These are phyloP conservation scores for Neonectria coccinea DNA, from an alignment of 2,329 filamentous ascomycete species.

Conservation along the genomic window DNA sequence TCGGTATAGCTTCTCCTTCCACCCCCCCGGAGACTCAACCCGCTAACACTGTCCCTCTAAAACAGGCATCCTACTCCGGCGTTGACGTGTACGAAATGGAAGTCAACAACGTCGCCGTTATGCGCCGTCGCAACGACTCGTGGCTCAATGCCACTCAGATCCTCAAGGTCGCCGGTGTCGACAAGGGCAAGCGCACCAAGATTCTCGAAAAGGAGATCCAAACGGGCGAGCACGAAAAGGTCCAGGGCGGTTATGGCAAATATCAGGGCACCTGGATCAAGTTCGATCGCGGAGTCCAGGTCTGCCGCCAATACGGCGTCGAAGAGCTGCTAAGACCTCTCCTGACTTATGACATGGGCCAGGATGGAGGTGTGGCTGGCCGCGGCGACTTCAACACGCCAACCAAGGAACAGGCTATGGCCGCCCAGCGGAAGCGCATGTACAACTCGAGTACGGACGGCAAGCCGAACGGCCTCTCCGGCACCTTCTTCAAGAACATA, in stretches of 20 bases:
- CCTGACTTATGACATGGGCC: conserved; percentile 83
- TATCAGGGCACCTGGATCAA: conserved; percentile 99
- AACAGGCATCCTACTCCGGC: conserved; percentile 87
- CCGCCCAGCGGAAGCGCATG: conserved; percentile 90
- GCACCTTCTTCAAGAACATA: conserved; percentile 97
- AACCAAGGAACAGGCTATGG: conserved; percentile 99
- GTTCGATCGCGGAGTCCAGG: conserved; percentile 90
- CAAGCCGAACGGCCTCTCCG: conserved; percentile 74
- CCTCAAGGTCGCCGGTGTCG: conserved; percentile 94
- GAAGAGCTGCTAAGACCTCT: conserved; percentile 81
- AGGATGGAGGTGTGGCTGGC: conserved; percentile 78
- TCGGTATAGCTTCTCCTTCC: conserved; percentile 59
- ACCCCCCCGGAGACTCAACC: conserved; percentile 13
- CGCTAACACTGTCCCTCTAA: conserved; percentile 30
- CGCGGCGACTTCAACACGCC: conserved; percentile 88
- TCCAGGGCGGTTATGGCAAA: conserved; percentile 97
- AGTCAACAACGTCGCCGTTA: conserved; percentile 90
- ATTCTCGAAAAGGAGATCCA: conserved; percentile 98
- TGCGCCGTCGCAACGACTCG: conserved; percentile 93
- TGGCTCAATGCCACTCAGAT: conserved; percentile 99
- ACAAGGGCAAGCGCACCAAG: conserved; percentile 97
- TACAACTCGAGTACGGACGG: conserved; percentile 79
- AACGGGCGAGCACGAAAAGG: conserved; percentile 96
- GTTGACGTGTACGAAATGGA: conserved; percentile 99
- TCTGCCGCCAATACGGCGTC: conserved; percentile 84